phyloP scores from a whole-genome alignment of 177 flowering plant species.

The Telopea speciosissima region DNA sequence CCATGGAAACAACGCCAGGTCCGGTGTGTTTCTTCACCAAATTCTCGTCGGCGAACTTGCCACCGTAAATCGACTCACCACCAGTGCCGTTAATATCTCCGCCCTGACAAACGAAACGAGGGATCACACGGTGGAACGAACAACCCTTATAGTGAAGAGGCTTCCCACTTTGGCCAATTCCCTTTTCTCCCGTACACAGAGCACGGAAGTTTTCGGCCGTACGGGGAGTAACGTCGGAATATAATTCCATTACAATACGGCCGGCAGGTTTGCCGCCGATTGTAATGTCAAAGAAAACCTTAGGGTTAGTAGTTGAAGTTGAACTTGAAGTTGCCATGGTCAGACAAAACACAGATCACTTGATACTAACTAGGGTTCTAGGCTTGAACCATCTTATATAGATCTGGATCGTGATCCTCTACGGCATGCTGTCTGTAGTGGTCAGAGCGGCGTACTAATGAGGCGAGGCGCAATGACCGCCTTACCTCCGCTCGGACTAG shows the following conservation, averaged over 20 bases:
- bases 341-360: background rate
- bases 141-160: conserved; percentile 49
- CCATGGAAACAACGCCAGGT: conserved; percentile 67
- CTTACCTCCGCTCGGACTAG: no score
- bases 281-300: conserved; percentile 40
- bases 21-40: conserved; percentile 22
- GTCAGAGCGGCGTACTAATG: no score
- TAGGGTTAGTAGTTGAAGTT: no score
- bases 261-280: conserved; percentile 41
- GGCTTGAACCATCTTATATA: no score
- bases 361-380: background rate
- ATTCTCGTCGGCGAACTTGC: conserved; percentile 27
- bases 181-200: conserved; percentile 63
- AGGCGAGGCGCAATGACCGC: no score
- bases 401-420: no score
- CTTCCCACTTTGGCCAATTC: conserved; percentile 27
- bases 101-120: conserved; percentile 21
- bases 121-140: conserved; percentile 21
- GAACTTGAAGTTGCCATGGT: no score
- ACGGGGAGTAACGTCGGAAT: conserved; percentile 33
- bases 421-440: no score
- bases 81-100: conserved; percentile 29
- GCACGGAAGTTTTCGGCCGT: conserved; percentile 67
- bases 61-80: conserved; percentile 28
- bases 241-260: conserved; percentile 44